phyloP scores from a whole-genome alignment of 148 eudicot species.

The Persicaria tinctoria region DNA sequence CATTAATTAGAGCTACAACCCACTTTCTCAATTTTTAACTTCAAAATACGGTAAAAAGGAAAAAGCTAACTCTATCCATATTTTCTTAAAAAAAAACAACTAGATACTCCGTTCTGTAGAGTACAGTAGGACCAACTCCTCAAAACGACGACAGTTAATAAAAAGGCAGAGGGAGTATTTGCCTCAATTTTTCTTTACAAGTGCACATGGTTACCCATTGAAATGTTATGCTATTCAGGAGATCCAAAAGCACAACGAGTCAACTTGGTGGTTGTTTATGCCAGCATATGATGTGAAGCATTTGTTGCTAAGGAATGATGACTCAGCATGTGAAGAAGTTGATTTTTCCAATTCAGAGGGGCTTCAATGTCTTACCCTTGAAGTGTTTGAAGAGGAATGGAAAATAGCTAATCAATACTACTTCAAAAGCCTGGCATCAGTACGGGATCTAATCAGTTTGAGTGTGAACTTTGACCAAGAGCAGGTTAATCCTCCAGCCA shows the following conservation, averaged over 20 bases:
- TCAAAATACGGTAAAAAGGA: too few relatives aligned
- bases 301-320: constrained; percentile 47
- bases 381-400: constrained; percentile 41
- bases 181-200: background rate
- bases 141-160: background rate
- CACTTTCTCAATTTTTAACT: too few relatives aligned
- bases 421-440: constrained; percentile 79
- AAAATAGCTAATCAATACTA: constrained; percentile 56
- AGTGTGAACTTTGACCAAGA: constrained; percentile 57
- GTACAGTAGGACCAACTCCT: too few relatives aligned
- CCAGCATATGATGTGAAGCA: constrained; percentile 74
- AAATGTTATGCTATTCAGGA: constrained; percentile 30
- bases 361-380: constrained; percentile 20
- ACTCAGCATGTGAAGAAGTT: constrained; percentile 17
- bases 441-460: constrained; percentile 48
- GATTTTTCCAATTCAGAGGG: constrained; percentile 18
- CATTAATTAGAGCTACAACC: too few relatives aligned
- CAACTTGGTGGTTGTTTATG: constrained; percentile 66
- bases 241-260: constrained; percentile 27
- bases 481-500: constrained; percentile 40
- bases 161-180: background rate
- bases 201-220: background rate
- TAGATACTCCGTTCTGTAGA: too few relatives aligned
- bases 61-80: too few relatives aligned
- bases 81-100: too few relatives aligned